Conservation (phyloP, 2,329 filamentous ascomycete genomes). For the Paraconiothyrium sp. region DNA sequence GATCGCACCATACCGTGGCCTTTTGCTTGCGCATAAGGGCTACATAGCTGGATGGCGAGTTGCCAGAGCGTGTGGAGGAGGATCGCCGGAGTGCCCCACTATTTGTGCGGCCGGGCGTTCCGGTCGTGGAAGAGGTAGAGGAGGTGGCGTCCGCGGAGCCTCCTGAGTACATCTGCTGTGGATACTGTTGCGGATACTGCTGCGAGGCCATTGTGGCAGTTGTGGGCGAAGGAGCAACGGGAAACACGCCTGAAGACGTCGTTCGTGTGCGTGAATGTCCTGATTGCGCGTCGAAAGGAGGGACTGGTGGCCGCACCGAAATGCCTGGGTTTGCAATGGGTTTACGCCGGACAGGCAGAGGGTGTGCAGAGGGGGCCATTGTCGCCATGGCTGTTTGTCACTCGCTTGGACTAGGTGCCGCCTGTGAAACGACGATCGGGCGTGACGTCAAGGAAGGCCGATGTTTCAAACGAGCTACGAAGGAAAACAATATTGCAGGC, state of each 20-base stretch:
- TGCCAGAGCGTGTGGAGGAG: constrained; percentile 79
- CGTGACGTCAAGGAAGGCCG: constrained; percentile 35
- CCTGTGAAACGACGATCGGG: constrained; percentile 39
- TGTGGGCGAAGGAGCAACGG: constrained; percentile 32
- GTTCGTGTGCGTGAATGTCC: constrained; percentile 50
- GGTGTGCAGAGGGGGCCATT: constrained; percentile 6
- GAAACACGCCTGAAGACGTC: constrained; percentile 50
- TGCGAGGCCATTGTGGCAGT: constrained; percentile 45
- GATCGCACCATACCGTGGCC: constrained; percentile 97
- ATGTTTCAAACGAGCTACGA: constrained; percentile 26
- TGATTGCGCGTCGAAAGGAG: constrained; percentile 31
- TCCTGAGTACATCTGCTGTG: constrained; percentile 43
- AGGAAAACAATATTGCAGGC: constrained; percentile 7
- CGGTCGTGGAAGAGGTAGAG: constrained; percentile 71
- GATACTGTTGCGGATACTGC: constrained; percentile 44
- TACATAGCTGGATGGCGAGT: constrained; percentile 79
- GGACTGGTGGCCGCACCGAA: constrained; percentile 36
- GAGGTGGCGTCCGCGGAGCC: constrained; percentile 70
- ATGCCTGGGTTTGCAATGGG: constrained; percentile 45
- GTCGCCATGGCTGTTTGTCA: constrained; percentile 17
- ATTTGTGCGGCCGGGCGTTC: constrained; percentile 60
- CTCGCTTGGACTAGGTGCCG: constrained; percentile 29
- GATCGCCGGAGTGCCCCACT: constrained; percentile 72
- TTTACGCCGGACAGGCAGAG: constrained; percentile 45
- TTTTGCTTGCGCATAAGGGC: constrained; percentile 97